phyloP scores from a whole-genome alignment of 805 yeast genomes.

The Wickerhamomyces bovis region DNA sequence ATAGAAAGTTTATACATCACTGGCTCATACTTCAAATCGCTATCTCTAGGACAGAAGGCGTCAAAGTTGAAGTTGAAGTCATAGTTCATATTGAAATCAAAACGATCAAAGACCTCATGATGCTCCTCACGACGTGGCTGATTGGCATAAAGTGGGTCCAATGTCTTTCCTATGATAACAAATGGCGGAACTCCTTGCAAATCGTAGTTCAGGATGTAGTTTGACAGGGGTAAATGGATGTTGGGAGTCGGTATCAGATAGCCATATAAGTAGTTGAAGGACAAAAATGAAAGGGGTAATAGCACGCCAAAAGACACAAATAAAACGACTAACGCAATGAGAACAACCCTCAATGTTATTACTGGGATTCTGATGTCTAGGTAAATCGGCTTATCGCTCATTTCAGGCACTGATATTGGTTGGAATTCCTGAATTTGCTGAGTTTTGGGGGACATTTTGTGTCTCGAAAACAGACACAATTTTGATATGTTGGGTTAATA shows the following conservation, averaged over 20 bases:
- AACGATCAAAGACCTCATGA: slow-evolving; percentile 2
- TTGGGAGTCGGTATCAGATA: slow-evolving; percentile 20
- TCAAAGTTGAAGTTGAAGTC: slow-evolving; percentile 15
- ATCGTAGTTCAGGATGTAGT: slow-evolving; percentile 19
- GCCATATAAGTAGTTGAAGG: slow-evolving; percentile 23
- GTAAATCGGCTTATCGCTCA: slow-evolving; percentile 5
- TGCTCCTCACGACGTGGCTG: slow-evolving; percentile 8
- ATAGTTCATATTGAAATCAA: slow-evolving; percentile 14
- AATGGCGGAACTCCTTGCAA: slow-evolving; percentile 16
- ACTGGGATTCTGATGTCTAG: slow-evolving; percentile 18
- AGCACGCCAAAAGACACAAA: slow-evolving; percentile 12
- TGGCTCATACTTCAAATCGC: slow-evolving; percentile 6
- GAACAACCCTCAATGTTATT: slow-evolving; percentile 18
- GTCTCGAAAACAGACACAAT: background rate
- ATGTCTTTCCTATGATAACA: slow-evolving; percentile 13
- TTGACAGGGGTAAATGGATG: slow-evolving; percentile 14
- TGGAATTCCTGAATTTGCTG: background rate
- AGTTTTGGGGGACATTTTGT: background rate
- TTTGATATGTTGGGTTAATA: too few species aligned
- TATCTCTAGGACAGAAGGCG: slow-evolving; percentile 9
- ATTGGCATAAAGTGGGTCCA: slow-evolving; percentile 14
- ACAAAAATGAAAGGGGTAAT: slow-evolving; percentile 18
- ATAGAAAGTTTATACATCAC: slow-evolving; percentile 20
- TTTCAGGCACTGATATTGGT: background rate
- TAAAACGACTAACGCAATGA: slow-evolving; percentile 11